Evolutionary conservation across 1,284 basidiomycete genomes (phyloP).

Genomic region (Naganishia albida): DNA sequence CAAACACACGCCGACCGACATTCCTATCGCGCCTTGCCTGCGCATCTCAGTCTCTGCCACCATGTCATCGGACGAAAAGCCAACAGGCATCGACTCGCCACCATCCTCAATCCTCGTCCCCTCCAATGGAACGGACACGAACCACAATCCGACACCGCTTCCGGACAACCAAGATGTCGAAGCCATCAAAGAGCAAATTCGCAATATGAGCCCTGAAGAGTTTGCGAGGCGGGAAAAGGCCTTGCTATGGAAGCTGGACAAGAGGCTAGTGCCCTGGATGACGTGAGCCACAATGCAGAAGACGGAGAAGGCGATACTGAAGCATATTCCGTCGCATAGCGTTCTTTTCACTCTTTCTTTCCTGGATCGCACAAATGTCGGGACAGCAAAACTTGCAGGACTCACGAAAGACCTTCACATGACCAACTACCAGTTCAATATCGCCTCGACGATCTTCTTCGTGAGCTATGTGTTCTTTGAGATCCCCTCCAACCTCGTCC

Average conservation of each 20-base stretch:
- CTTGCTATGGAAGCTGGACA: constrained; percentile 51
- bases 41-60: not conserved
- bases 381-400: constrained; percentile 50
- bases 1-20: not conserved
- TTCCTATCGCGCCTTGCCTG: not conserved
- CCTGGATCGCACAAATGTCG: constrained; percentile 57
- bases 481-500: constrained; percentile 54
- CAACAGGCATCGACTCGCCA: constrained; percentile 12
- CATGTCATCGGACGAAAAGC: constrained; percentile 5
- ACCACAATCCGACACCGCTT: constrained; percentile 22
- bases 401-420: constrained; percentile 53
- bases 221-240: constrained; percentile 45
- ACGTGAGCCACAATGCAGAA: constrained; percentile 42
- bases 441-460: constrained; percentile 35
- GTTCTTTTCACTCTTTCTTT: constrained; percentile 43
- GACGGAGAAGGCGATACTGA: constrained; percentile 10
- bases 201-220: constrained; percentile 39
- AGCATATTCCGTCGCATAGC: constrained; percentile 9
- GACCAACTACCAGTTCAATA: constrained; percentile 50
- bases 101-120: constrained; percentile 13
- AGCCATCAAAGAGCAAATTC: constrained; percentile 10
- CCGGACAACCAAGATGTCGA: constrained; percentile 15
- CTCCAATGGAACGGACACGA: constrained; percentile 18
- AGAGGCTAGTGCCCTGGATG: constrained; percentile 52
- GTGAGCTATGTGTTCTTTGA: constrained; percentile 40